Evolutionary conservation across 495 filamentous ascomycete species (phyloP).

Genomic region (Massariosphaeria phaeospora): DNA sequence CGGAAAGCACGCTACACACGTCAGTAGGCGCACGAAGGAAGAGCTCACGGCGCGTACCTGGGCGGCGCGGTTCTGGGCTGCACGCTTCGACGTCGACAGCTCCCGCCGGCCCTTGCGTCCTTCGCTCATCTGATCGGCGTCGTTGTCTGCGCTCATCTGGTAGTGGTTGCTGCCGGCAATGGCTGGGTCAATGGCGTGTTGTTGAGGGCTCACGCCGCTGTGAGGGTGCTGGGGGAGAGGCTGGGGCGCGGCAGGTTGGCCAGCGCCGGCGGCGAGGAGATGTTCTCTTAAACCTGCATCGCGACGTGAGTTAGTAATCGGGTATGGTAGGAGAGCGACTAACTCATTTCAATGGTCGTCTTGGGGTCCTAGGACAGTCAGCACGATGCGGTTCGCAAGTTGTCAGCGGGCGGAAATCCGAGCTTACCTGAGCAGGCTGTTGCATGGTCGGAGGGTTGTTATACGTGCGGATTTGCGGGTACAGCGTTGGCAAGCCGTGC

Average conservation of each 20-base stretch:
- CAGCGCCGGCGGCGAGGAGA: slow-evolving; percentile 39
- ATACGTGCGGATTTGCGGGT: slow-evolving; percentile 28
- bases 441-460: slow-evolving; percentile 28
- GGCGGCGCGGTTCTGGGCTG: slow-evolving; percentile 92
- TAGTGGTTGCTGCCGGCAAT: slow-evolving; percentile 32
- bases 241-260: slow-evolving; percentile 21
- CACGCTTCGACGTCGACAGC: slow-evolving; percentile 88
- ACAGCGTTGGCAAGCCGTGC: slow-evolving; percentile 25
- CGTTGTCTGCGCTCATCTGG: slow-evolving; percentile 37
- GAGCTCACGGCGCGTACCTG: slow-evolving; percentile 59
- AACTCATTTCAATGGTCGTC: slow-evolving; percentile 35
- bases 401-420: slow-evolving; percentile 2
- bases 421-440: slow-evolving; percentile 33
- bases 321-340: neutral
- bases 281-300: slow-evolving; percentile 41
- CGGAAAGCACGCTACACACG: slow-evolving; percentile 79
- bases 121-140: slow-evolving; percentile 34
- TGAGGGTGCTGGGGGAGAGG: slow-evolving; percentile 17
- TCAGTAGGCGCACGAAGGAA: slow-evolving; percentile 25
- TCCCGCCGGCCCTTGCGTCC: slow-evolving; percentile 66
- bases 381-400: neutral
- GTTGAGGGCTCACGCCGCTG: slow-evolving; percentile 33
- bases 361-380: slow-evolving; percentile 30
- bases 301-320: slow-evolving; percentile 28
- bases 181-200: slow-evolving; percentile 41